Evolutionary conservation across 2,329 filamentous ascomycete species (phyloP).

Genomic region (Colletotrichum cereale): DNA sequence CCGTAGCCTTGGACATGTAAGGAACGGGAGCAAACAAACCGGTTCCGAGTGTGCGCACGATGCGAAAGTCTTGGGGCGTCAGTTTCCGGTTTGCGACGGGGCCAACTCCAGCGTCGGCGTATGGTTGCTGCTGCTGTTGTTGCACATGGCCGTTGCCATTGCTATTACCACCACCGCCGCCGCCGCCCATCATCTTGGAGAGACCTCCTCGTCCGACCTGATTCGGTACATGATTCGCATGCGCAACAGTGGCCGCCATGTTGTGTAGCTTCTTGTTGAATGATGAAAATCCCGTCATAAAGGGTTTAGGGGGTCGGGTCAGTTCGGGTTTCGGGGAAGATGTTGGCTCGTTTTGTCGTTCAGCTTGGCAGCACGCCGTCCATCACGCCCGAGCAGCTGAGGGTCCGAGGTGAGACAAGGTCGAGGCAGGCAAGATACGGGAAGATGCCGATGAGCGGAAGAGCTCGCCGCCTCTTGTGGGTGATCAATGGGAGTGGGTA

Average conservation of each 20-base stretch:
- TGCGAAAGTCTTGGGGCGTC: conserved; percentile 72
- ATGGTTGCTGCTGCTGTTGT: conserved; percentile 33
- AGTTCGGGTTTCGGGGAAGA: neutral
- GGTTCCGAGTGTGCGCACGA: conserved; percentile 82
- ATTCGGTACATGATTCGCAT: conserved; percentile 29
- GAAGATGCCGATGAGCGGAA: neutral
- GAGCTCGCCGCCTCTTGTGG: conserved; percentile 17
- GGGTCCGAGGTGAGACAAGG: neutral
- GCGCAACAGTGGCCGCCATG: conserved; percentile 40
- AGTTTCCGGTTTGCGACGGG: conserved; percentile 43
- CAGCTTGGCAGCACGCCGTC: conserved; percentile 26
- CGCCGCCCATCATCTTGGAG: conserved; percentile 37
- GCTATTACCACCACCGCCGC: conserved; percentile 6
- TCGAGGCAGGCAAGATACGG: neutral
- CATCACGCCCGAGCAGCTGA: conserved; percentile 23
- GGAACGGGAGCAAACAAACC: conserved; percentile 59
- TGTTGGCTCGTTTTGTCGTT: conserved; percentile 20
- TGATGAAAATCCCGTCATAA: conserved; percentile 34
- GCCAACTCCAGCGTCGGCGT: conserved; percentile 35
- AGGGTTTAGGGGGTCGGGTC: conserved; percentile 1
- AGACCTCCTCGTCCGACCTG: conserved; percentile 37
- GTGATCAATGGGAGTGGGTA: conserved; percentile 27
- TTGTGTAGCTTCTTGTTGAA: conserved; percentile 37
- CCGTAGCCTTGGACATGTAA: conserved; percentile 19
- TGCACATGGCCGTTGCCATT: conserved; percentile 24